Evolutionary conservation across 129 eudicot genomes (phyloP), one percentile per base, ranked within the genome.

Genomic region (Escallonia herrerae): DNA sequence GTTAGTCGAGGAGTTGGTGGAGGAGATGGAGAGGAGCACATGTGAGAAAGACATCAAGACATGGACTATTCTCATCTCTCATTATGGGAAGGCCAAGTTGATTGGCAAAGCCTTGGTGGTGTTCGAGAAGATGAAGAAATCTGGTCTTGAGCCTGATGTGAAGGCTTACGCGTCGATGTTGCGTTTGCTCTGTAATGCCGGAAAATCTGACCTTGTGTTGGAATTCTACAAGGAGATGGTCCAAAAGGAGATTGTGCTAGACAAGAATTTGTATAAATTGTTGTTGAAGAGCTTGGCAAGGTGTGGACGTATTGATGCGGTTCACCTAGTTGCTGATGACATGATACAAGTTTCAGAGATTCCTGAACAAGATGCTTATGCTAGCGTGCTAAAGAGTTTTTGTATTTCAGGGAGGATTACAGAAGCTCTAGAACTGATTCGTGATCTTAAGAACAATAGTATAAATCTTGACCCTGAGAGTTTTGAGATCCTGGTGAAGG

Each of bases 201-300:
- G 74, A 68, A 84, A 82, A 63, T 73, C 90, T 39, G 87, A 87
- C 43, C 69, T 90, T 69, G 94, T 86, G 3, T 42, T 84, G 78
- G 97, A 84, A 79, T 90, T 82, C 48, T 90, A 84, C 77, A 84
- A 78, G 77, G 97, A 87, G 70, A 84, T 90, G 95, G 71, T 76
- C 8, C 72, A 64, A 56, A 87, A 72, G 69, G 85, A 75, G 56
- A 81, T 84, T 75, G 82, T 38, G 58, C 51, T 77, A 4, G 90
- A 81, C 69, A 39, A 64, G 58, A 57, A 50, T 58, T 58, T 56
- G 63, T 90, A 76, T 60, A 78, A 68, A 65, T 65, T 62, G 40
- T 66, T 90, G 51, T 59, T 90, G 7, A 73, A 82, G 37, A 84
- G 95, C 57, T 76, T 84, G 53, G 90, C 94, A 2, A 56, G 15